Evolutionary conservation across 2,329 filamentous ascomycete genomes (phyloP), one percentile per base, ranked within the genome.

Genomic region (Fusarium humuli): DNA sequence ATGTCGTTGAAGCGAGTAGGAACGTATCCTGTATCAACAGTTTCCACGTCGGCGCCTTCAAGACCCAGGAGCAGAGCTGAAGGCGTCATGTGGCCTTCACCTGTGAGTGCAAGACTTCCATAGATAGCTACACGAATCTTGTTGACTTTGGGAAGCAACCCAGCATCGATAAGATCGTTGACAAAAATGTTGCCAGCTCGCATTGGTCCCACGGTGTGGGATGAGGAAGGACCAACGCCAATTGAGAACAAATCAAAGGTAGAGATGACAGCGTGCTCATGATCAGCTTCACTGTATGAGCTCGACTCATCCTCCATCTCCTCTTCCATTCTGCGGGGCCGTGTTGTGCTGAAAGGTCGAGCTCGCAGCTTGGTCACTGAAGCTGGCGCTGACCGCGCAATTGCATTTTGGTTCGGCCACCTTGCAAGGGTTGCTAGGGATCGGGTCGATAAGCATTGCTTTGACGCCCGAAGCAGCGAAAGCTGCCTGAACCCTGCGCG

Each of bases 161-260:
- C 79, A 22, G 83, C 83, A 58, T 85, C 83, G 46, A 79, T 77
- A 12, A 86, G 75, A 59, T 86, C 84, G 18, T 81, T 77, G 23
- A 86, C 80, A 65, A 85, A 86, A 69, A 86, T 86, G 70, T 84
- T 84, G 34, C 84, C 83, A 9, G 84, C 84, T 20, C 84, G 82
- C 84, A 85, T 85, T 20, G 84, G 84, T 2, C 84, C 84, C 25
- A 85, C 84, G 1, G 84, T 85, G 73, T 85, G 84, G 13, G 83
- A 85, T 3, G 84, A 85, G 0, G 83, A 85, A 13, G 84, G 84
- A 1, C 84, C 84, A 68, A 85, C 85, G 69, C 84, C 84, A 55
- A 85, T 84, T 32, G 83, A 85, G 74, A 85, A 85, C 34, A 85
- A 78, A 71, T 85, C 84, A 66, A 85, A 85, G 0, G 84, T 83